These are phyloP conservation scores for Globisporangium orthogonon DNA, from an alignment of 352 stramenopile genomes.

Conservation along the genomic window DNA sequence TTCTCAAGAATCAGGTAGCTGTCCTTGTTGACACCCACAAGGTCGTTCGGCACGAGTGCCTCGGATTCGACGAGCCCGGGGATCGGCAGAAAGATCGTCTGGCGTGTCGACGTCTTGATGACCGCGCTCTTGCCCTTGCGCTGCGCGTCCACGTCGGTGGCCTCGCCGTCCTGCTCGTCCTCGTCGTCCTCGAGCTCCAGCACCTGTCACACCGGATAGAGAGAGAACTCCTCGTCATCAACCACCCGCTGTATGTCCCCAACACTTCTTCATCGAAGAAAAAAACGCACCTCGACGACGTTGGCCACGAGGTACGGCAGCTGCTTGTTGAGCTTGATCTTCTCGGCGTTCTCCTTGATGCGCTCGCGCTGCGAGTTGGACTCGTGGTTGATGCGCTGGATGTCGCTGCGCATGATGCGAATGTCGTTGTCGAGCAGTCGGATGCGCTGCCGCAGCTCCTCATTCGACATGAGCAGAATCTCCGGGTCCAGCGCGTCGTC, in stretches of 20 bases:
- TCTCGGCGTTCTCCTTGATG: conserved; percentile 99
- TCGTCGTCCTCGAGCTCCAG: conserved; percentile 88
- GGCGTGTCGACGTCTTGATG: conserved; percentile 97
- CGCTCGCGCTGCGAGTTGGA: conserved; percentile 89
- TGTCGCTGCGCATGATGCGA: conserved; percentile 96
- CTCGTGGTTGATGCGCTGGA: conserved; percentile 96
- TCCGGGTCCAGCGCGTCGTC: conserved; percentile 79
- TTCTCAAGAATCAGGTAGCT: conserved; percentile 99
- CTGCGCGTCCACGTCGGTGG: conserved; percentile 89
- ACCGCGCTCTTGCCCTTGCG: conserved; percentile 92
- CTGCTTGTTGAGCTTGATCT: conserved; percentile 99
- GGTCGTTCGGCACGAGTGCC: conserved; percentile 94
- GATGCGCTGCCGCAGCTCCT: conserved; percentile 95
- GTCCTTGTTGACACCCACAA: conserved; percentile 99
- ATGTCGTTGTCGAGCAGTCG: conserved; percentile 96
- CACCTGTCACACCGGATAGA: conserved; percentile 18
- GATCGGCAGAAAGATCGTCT: conserved; percentile 98
- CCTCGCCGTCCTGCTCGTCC: conserved; percentile 92
- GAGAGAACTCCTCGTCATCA: conserved; percentile 6
- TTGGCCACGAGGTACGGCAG: conserved; percentile 98
- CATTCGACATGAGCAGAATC: conserved; percentile 92
- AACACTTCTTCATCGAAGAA: not conserved
- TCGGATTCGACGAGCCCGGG: conserved; percentile 95
- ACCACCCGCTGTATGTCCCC: not conserved
- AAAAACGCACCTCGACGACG: conserved; percentile 89